Base-by-base conservation (phyloP, 208 protist species). In the Acanthamoeba sp. region DNA sequence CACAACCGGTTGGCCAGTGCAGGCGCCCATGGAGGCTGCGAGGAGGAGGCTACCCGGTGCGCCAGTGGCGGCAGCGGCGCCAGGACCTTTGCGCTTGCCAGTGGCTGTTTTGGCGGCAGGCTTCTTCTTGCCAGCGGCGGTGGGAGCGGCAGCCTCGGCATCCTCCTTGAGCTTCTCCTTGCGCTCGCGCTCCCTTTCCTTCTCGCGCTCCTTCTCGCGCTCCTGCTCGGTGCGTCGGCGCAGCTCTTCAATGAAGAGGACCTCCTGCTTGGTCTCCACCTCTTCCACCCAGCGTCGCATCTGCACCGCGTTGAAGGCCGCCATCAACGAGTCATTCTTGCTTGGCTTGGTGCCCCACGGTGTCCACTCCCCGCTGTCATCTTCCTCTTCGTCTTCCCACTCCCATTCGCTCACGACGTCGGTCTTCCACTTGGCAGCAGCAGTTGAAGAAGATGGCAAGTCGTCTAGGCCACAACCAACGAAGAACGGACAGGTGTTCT, bases 81-180 rank as follows among this genome's bases (percentile, higher is more conserved):
- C 85, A 29, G 34, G 22, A 5, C 18, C n/a, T 24, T 82, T 64
- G 29, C 48, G 64, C 29, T 93, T 64, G 50, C 45, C 85, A 2
- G 40, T 50, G 10, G 48, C 27, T 34, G 88, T 78, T 38, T 59
- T 80, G 45, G 38, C 40, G 12, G 88, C 40, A 5, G 88, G 12
- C 38, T 89, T 66, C 55, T 89, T 89, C 52, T 89, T 89, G 45
- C 80, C 50, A 24, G 69, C 34, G 1, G 69, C 42, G 80, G 40
- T 9, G 24, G 48, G 29, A 9, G 50, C 12, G n/a, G 29, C 29
- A 5, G 42, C 45, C 2, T 64, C 42, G 89, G 16, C 29, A 48
- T 14, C 45, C 66, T 93, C 89, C 34, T 93, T 80, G 64, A 82
- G 27, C 48, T 82, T 80, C 42, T 93, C 64, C 36, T 66, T 90